Evolutionary conservation across 1,284 basidiomycete genomes (phyloP), one percentile per base, ranked within the genome.

Genomic region (Irpex rosettiformis): DNA sequence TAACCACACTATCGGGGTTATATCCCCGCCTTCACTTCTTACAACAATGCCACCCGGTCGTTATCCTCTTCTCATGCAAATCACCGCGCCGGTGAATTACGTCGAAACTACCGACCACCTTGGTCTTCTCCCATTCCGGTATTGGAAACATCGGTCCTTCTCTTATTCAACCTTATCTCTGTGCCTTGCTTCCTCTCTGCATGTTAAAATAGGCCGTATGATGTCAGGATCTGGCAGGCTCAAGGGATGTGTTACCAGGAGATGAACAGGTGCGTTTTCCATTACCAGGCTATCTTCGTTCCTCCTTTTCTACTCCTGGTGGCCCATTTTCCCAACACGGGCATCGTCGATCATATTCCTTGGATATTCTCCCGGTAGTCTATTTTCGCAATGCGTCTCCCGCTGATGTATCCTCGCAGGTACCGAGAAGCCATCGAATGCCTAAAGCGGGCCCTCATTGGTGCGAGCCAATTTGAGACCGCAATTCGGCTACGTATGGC

Each of bases 191-290:
- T 59, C 18, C 28, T 18, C 10, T 27, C 52, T 8, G 30, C 43
- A 54, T 59, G n/a, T 27, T 18, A 54, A 37, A 2, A 29, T 63
- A 95, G 96, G 40, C 96, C 97, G 11, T 98, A 98, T 71, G 97
- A 99, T 72, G 90, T 95, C 48, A 84, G 96, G 24, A 84, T 99
- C 76, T 99, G 97, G 97, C 89, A 93, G 66, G 95, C 94, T 4
- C 86, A 98, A 65, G 96, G 92, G 6, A 87, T 89, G 65, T 96
- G 95, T 67, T 99, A 98, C 72, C 93, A 96, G 71, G 91, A 94
- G 67, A 84, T 98, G 64, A 87, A 87, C 65, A 79, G 86, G 93
- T 92, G 65, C 54, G 69, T 66, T 28, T 6, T 29, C 42, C 10
- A 25, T 54, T 16, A 13, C 29, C 57, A 18, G 47, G 8, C 16